A percentile compares a stretch with the other conserved stretches of the same genome.
Evolutionary conservation across 2,329 filamentous ascomycete genomes (phyloP).

Genomic region (Penicillium sumatraense): DNA sequence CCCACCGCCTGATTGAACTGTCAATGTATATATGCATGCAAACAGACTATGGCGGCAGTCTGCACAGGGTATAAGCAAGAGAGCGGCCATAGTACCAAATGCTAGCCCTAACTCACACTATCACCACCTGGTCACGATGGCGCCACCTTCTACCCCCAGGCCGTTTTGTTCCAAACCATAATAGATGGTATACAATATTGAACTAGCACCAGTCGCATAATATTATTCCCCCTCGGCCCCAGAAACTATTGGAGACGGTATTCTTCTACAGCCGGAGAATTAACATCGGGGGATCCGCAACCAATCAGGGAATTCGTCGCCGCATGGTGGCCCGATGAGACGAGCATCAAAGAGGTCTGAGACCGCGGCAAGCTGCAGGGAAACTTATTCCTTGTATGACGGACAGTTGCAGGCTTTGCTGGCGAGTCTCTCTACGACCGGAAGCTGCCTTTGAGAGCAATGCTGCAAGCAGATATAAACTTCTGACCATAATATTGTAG

Average conservation of each 20-base stretch:
- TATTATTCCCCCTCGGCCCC: not conserved
- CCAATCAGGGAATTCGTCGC: conserved; percentile 28
- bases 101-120: conserved; percentile 1
- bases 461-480: conserved; percentile 23
- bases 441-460: conserved; percentile 15
- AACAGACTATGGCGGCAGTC: conserved; percentile 32
- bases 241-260: conserved; percentile 9
- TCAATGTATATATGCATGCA: conserved; percentile 28
- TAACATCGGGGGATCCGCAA: conserved; percentile 14
- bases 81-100: not conserved
- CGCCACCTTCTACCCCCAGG: not conserved
- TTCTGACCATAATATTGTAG: conserved; percentile 24
- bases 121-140: not conserved
- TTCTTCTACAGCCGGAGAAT: conserved; percentile 30
- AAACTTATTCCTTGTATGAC: conserved; percentile 32
- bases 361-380: conserved; percentile 38
- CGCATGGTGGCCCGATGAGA: conserved; percentile 26
- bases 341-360: conserved; percentile 36
- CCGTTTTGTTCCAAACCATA: not conserved
- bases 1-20: conserved; percentile 6
- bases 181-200: not conserved
- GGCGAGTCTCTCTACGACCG: conserved; percentile 26
- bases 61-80: conserved; percentile 5
- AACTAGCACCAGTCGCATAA: not conserved
- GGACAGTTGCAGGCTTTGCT: conserved; percentile 29